Base-by-base conservation (phyloP, 352 stramenopile genomes). In the Peronosclerospora sorghi region DNA sequence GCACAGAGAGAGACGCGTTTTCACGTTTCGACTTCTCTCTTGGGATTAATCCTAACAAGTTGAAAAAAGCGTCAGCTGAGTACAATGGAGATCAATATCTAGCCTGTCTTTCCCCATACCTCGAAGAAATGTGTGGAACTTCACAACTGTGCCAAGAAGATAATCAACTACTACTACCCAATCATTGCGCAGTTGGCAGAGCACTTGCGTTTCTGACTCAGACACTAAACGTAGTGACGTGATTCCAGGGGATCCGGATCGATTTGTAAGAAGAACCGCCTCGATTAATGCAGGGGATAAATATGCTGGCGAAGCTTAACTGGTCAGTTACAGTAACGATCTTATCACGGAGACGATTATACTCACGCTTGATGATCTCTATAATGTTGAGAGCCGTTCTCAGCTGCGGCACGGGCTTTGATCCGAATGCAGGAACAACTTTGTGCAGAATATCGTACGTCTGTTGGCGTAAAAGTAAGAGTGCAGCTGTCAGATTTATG, bases 171-270 rank as follows among this genome's bases (percentile, higher is more conserved):
- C 51, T 15, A 83, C 56, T 13, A 85, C 45, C 75, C 75, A 87
- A 46, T 86, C 73, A 29, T 85, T 88, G 7, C 69, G 66, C 5
- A 88, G 51, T 28, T 88, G 73, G 41, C 70, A 74, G 9, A 84
- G 36, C 14, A 85, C 43, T 35, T 80, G 62, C 0, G 58, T 69
- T 9, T 48, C 51, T 0, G 51, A 70, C 12, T 59, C 50, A 0
- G 52, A 71, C 2, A 62, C 14, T 5, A 69, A 45, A 2, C 56
- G 64, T 27, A 86, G 56, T 5, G 69, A 69, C 28, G 77, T 54
- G 5, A 81, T 54, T 9, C 60, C 66, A 41, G 57, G 48, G 15
- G 48, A 59, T 14, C 59, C 45, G 6, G 37, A 53, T 27, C 51
- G 50, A 20, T 41, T 66, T 17, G 54, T 65, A 13, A 66, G 41